Percentiles rank a stretch among this genome's conserved stretches.
Conservation (phyloP, 495 filamentous ascomycete species). For the Penicillium dipodomyicola region DNA sequence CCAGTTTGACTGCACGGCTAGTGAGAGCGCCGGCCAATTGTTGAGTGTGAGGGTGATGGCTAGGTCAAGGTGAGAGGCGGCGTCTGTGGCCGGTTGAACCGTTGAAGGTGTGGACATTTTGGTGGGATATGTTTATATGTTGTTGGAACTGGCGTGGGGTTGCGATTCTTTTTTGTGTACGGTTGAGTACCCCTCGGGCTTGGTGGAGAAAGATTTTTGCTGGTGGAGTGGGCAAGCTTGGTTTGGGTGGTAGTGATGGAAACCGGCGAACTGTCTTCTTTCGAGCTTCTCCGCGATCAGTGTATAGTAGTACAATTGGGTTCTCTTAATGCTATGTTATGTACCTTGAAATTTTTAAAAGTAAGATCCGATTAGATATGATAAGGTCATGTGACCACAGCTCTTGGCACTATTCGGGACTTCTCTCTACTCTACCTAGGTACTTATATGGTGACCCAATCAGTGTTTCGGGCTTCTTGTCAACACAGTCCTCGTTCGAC, state of each 20-base stretch:
- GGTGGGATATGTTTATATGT: slow-evolving; percentile 10
- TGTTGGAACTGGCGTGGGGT: slow-evolving; percentile 5
- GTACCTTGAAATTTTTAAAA: background rate
- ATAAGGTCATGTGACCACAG: slow-evolving; percentile 20
- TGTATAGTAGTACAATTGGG: slow-evolving; percentile 6
- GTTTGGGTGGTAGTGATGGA: background rate
- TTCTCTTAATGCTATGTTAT: background rate
- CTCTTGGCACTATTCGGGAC: background rate
- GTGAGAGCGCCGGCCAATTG: slow-evolving; percentile 80
- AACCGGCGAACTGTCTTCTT: background rate
- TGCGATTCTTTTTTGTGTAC: slow-evolving; percentile 2
- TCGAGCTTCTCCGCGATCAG: background rate
- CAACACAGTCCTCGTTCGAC: too few species aligned
- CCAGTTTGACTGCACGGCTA: slow-evolving; percentile 84
- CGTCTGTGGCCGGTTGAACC: slow-evolving; percentile 19
- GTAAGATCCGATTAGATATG: slow-evolving; percentile 23
- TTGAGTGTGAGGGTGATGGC: slow-evolving; percentile 75
- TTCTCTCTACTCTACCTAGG: too few species aligned
- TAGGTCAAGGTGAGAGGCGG: slow-evolving; percentile 65
- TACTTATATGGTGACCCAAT: too few species aligned
- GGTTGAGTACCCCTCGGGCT: slow-evolving; percentile 15
- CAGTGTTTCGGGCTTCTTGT: too few species aligned
- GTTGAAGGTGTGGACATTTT: slow-evolving; percentile 30
- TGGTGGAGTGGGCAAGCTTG: background rate
- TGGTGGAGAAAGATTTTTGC: background rate